phyloP scores from a whole-genome alignment of 2,329 filamentous ascomycete genomes.

The Periconia macrospinosa region DNA sequence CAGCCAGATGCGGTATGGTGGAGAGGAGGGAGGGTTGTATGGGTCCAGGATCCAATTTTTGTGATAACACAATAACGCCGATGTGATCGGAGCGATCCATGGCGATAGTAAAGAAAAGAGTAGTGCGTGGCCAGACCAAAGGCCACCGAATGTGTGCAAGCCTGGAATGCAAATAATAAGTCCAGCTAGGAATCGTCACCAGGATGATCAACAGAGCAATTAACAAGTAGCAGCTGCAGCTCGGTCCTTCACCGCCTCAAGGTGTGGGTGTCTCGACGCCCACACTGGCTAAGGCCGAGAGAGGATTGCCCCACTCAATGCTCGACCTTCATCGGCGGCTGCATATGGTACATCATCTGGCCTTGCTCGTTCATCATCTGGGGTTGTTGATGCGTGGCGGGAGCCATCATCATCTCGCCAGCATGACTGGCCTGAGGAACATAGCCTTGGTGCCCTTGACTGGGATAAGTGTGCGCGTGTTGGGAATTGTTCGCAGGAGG shows the following conservation, averaged over 20 bases:
- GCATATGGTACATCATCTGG: constrained; percentile 46
- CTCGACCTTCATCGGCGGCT: constrained; percentile 46
- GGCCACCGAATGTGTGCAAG: background rate
- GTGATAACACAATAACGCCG: background rate
- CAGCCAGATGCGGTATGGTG: background rate
- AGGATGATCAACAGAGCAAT: background rate
- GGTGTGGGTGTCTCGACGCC: background rate
- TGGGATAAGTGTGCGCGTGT: constrained; percentile 34
- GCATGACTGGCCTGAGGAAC: constrained; percentile 38
- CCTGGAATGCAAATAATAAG: background rate
- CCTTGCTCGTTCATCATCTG: constrained; percentile 44
- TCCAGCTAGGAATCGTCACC: background rate
- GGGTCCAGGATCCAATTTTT: background rate
- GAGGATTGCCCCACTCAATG: constrained; percentile 23
- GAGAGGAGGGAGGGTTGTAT: background rate
- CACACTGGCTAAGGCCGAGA: background rate
- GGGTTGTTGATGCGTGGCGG: constrained; percentile 31
- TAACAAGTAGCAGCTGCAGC: background rate
- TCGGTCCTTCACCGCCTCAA: constrained; percentile 7
- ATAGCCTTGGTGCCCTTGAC: constrained; percentile 32
- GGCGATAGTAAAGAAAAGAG: background rate
- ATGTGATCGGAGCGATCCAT: background rate
- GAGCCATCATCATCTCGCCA: constrained; percentile 43
- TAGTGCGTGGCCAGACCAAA: background rate
- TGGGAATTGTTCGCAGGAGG: constrained; percentile 30